phyloP scores from a whole-genome alignment of 164 flowering plant species.

The Vitis riparia region DNA sequence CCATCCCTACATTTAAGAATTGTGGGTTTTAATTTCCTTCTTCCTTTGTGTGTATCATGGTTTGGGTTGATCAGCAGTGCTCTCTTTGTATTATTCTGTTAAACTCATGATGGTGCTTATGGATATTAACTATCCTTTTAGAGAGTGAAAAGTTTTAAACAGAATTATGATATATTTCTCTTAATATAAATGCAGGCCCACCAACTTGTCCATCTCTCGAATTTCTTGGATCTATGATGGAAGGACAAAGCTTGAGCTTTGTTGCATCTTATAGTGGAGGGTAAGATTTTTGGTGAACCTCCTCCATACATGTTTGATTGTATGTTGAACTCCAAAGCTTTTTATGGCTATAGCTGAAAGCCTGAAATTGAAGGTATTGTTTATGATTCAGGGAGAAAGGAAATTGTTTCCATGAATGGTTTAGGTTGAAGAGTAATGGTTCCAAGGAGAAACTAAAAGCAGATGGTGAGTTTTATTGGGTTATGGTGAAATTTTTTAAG shows the following conservation, averaged over 20 bases:
- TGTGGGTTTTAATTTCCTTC: background rate
- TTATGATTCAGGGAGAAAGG: conserved; percentile 66
- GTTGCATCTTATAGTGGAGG: conserved; percentile 82
- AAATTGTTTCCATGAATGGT: conserved; percentile 81
- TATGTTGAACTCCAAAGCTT: background rate
- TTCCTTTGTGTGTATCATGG: background rate
- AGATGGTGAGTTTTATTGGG: conserved; percentile 49
- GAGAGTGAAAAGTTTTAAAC: background rate
- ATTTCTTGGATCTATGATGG: conserved; percentile 68
- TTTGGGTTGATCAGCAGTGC: background rate
- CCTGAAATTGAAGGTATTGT: conserved; percentile 1
- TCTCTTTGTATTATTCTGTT: background rate
- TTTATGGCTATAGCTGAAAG: background rate
- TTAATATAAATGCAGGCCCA: conserved; percentile 46
- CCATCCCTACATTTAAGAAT: background rate
- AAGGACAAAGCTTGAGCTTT: conserved; percentile 75
- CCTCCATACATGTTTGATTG: background rate
- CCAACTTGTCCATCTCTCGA: conserved; percentile 83
- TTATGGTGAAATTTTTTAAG: background rate
- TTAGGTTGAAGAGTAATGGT: conserved; percentile 60
- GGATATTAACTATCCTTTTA: background rate
- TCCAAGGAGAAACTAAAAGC: conserved; percentile 54
- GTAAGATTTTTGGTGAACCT: conserved; percentile 31
- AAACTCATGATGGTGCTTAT: background rate
- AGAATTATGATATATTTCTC: no score